Evolutionary conservation across 108 stramenopile genomes (phyloP).

Genomic region (Pseudonitzschia delicatissima): DNA sequence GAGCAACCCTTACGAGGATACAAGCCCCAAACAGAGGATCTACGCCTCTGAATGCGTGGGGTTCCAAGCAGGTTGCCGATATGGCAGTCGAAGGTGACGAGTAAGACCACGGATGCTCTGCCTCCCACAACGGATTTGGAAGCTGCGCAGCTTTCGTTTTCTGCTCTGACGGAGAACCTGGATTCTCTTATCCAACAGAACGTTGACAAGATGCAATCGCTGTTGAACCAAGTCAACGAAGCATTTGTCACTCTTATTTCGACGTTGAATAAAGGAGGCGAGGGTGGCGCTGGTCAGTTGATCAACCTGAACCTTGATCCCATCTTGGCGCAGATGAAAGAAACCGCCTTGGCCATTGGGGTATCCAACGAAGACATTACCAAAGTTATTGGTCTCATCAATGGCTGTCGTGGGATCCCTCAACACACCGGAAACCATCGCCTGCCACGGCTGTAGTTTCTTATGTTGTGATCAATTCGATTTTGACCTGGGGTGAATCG

Average conservation of each 20-base stretch:
- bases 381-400: background rate
- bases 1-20: background rate
- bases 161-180: background rate
- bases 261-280: background rate
- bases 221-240: background rate
- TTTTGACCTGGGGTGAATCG: conserved; percentile 23
- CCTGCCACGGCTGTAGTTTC: conserved; percentile 4
- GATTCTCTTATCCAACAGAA: background rate
- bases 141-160: too few species aligned
- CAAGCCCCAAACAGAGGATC: too few species aligned
- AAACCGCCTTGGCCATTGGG: background rate
- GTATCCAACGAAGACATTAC: background rate
- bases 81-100: too few species aligned
- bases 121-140: too few species aligned
- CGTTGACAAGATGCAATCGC: background rate
- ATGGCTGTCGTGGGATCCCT: background rate
- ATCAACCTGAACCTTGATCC: background rate
- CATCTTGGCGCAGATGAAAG: background rate
- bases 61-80: background rate
- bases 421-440: conserved; percentile 20
- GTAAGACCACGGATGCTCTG: too few species aligned
- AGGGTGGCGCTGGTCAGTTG: background rate
- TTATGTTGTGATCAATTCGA: conserved; percentile 4
- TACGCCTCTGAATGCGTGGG: background rate
- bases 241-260: background rate